These are phyloP conservation scores for Suhomyces bolitotheri DNA, from an alignment of 1,139 yeast genomes.

Conservation along the genomic window DNA sequence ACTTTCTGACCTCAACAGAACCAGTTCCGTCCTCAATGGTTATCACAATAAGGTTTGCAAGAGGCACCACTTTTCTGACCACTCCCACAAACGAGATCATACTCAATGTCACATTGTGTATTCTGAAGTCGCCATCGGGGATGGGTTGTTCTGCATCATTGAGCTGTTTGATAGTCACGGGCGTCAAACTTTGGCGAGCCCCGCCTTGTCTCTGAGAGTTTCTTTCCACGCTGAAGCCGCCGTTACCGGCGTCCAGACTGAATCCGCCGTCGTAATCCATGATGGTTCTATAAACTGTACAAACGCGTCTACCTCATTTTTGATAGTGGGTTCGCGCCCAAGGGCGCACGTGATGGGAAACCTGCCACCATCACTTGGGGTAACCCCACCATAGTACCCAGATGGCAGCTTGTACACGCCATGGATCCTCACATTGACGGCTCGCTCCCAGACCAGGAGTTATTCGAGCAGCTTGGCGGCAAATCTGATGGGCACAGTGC, in stretches of 20 bases:
- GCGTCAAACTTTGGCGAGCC: slow-evolving; percentile 56
- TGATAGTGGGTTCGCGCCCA: too few relatives aligned
- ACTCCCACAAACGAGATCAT: slow-evolving; percentile 67
- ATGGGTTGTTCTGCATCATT: slow-evolving; percentile 62
- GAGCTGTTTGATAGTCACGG: slow-evolving; percentile 83
- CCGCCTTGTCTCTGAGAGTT: slow-evolving; percentile 37
- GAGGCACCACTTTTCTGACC: slow-evolving; percentile 58
- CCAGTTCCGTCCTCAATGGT: slow-evolving; percentile 89
- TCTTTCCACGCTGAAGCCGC: slow-evolving; percentile 34
- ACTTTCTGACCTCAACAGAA: slow-evolving; percentile 63
- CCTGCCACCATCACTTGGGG: not conserved
- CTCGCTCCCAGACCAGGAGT: slow-evolving; percentile 12
- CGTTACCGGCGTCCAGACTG: slow-evolving; percentile 23
- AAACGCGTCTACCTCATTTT: too few relatives aligned
- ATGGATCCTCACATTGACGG: slow-evolving; percentile 15
- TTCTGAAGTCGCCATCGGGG: slow-evolving; percentile 73
- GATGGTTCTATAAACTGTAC: not conserved
- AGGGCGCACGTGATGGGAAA: slow-evolving; percentile 2
- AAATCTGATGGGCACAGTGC: too few relatives aligned
- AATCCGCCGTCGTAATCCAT: slow-evolving; percentile 33
- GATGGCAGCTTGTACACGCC: not conserved
- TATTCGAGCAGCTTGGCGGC: slow-evolving; percentile 12
- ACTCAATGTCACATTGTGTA: slow-evolving; percentile 63
- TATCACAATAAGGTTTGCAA: slow-evolving; percentile 53
- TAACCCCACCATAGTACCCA: too few relatives aligned